phyloP scores from a whole-genome alignment of 2,329 filamentous ascomycete species.

The Diaporthe ampelina region DNA sequence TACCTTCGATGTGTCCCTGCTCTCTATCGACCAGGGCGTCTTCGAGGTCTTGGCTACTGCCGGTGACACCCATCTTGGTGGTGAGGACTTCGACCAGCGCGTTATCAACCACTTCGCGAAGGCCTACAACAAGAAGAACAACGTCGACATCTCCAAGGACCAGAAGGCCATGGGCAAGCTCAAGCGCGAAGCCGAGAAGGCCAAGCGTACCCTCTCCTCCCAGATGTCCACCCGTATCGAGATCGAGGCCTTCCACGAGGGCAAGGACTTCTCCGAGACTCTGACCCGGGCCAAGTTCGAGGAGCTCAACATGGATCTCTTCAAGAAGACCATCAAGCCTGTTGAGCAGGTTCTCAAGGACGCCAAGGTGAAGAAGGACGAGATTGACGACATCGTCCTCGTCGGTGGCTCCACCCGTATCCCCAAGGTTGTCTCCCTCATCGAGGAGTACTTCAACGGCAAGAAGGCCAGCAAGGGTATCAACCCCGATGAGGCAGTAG shows the following conservation, averaged over 20 bases:
- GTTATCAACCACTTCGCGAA: conserved; percentile 97
- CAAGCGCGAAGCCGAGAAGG: conserved; percentile 99
- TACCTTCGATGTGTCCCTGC: conserved; percentile 94
- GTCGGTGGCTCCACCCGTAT: conserved; percentile 99
- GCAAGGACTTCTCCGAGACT: conserved; percentile 98
- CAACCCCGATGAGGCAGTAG: conserved; percentile 99
- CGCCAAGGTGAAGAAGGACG: conserved; percentile 95
- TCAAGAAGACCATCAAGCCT: conserved; percentile 99
- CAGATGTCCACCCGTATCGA: conserved; percentile 95
- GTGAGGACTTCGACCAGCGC: conserved; percentile 99
- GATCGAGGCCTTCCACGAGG: conserved; percentile 97
- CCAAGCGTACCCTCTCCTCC: conserved; percentile 96
- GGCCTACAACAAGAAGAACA: conserved; percentile 98
- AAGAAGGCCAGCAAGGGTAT: conserved; percentile 99
- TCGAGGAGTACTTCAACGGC: conserved; percentile 94
- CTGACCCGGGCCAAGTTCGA: conserved; percentile 99
- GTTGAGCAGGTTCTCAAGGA: conserved; percentile 99
- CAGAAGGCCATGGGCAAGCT: conserved; percentile 99
- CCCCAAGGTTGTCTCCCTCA: conserved; percentile 93
- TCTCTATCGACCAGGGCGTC: conserved; percentile 91
- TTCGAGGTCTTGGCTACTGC: conserved; percentile 96
- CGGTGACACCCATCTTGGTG: conserved; percentile 97
- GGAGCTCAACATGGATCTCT: conserved; percentile 98
- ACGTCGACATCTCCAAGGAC: conserved; percentile 92
- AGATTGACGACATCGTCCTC: conserved; percentile 96